These are phyloP conservation scores for Tubosaeta sp. DNA, from an alignment of 768 basidiomycete species.

Conservation along the genomic window DNA sequence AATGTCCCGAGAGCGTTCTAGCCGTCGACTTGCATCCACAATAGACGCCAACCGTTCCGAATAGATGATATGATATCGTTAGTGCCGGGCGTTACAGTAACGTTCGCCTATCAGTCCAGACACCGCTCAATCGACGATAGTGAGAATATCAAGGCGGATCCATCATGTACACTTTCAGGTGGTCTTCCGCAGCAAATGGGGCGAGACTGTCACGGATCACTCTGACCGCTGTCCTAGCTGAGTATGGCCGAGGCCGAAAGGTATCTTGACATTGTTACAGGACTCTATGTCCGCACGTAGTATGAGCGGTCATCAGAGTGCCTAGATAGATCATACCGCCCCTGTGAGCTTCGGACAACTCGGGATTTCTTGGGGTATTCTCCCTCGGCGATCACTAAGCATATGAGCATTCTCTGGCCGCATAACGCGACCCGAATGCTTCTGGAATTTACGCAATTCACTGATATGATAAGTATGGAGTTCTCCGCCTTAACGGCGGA, in stretches of 20 bases:
- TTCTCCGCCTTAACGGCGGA: neutral
- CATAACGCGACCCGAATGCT: neutral
- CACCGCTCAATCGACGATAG: constrained; percentile 5
- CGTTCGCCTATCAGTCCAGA: neutral
- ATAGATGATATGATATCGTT: neutral
- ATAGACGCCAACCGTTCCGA: neutral
- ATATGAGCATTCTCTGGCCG: neutral
- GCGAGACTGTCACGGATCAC: neutral
- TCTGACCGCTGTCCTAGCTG: neutral
- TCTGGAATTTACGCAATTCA: neutral
- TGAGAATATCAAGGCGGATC: neutral
- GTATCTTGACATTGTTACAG: constrained; percentile 12
- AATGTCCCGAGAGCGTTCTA: neutral
- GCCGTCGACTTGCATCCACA: neutral
- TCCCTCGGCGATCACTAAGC: neutral
- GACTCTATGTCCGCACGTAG: neutral
- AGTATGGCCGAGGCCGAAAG: neutral
- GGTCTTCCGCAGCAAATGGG: neutral
- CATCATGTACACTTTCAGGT: neutral
- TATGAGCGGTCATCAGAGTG: neutral
- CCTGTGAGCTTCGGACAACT: neutral
- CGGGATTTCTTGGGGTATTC: neutral
- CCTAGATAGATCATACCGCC: neutral
- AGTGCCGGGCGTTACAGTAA: too few species aligned
- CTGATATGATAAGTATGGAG: neutral